phyloP scores from a whole-genome alignment of 1,284 basidiomycete species.

The Kwoniella shivajii region DNA sequence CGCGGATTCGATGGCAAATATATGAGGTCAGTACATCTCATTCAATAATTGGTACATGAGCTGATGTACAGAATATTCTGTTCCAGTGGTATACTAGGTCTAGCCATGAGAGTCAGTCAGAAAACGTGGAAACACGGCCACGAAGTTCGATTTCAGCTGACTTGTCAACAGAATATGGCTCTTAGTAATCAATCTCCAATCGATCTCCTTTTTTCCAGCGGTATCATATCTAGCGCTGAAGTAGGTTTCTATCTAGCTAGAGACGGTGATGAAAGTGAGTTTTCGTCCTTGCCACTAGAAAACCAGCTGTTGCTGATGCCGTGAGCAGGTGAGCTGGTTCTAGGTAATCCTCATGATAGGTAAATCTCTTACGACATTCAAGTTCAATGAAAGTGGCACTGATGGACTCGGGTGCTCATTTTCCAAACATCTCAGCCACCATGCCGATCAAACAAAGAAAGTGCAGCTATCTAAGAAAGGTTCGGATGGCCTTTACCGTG shows the following conservation, averaged over 20 bases:
- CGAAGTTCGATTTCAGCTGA: background rate
- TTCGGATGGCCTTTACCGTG: constrained; percentile 11
- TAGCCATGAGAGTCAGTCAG: constrained; percentile 12
- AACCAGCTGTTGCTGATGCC: background rate
- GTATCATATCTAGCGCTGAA: constrained; percentile 8
- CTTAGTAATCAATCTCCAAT: constrained; percentile 9
- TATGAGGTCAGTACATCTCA: constrained; percentile 13
- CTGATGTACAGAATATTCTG: background rate
- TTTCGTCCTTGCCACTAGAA: background rate
- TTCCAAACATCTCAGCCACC: constrained; percentile 1
- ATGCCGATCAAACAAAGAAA: constrained; percentile 17
- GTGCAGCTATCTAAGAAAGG: constrained; percentile 3
- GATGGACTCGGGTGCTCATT: too few species aligned
- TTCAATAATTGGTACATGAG: background rate
- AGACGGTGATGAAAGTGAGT: constrained; percentile 11
- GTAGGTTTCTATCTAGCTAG: constrained; percentile 21
- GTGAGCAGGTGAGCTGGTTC: constrained; percentile 5
- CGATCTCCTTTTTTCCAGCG: constrained; percentile 2
- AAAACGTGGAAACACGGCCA: background rate
- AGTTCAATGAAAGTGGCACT: too few species aligned
- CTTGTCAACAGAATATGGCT: constrained; percentile 1
- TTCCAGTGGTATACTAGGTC: constrained; percentile 16
- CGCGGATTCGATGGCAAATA: constrained; percentile 11
- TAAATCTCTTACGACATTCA: too few species aligned
- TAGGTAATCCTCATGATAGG: constrained; percentile 8